These are phyloP conservation scores for Phialocephala sp. DNA, from an alignment of 2,329 filamentous ascomycete species.

Conservation along the genomic window DNA sequence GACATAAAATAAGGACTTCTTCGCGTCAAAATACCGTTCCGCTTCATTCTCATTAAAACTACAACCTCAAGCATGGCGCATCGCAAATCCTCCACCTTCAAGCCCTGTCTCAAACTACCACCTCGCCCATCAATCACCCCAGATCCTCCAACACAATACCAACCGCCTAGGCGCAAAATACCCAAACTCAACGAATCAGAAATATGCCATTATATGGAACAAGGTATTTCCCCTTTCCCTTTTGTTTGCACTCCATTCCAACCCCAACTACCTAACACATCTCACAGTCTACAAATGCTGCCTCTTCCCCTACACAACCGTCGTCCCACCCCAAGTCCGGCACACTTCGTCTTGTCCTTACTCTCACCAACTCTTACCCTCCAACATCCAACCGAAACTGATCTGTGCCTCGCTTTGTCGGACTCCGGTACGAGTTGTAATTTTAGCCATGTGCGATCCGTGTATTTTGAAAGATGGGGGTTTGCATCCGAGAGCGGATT, in stretches of 20 bases:
- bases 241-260: neutral
- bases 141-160: neutral
- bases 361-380: neutral
- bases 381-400: conserved; percentile 1
- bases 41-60: neutral
- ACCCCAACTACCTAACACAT: neutral
- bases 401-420: neutral
- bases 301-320: neutral
- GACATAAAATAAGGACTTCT: neutral
- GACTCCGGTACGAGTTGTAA: neutral
- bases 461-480: neutral
- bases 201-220: conserved; percentile 3
- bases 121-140: neutral
- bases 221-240: neutral
- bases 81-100: neutral
- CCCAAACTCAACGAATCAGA: neutral
- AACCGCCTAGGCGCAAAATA: neutral
- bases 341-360: neutral
- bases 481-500: neutral
- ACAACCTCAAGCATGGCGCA: neutral
- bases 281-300: neutral
- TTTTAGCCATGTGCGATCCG: neutral
- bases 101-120: neutral
- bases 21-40: neutral
- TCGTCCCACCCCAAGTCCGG: neutral